Evolutionary conservation across 768 basidiomycete genomes (phyloP).

Genomic region (Psilocybe sp.): DNA sequence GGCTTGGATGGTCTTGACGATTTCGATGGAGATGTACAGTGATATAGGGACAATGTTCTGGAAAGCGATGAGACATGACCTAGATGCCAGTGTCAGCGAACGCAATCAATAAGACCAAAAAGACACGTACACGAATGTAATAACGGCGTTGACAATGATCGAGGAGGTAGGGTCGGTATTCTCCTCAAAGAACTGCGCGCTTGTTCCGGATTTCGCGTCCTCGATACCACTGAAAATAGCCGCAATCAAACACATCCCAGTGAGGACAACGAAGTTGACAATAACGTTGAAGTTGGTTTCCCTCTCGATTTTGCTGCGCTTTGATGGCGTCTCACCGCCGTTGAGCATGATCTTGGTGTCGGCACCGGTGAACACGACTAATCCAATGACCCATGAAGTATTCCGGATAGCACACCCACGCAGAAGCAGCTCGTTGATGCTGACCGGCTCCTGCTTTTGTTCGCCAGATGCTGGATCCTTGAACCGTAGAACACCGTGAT

Average conservation of each 20-base stretch:
- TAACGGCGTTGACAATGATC: slow-evolving; percentile 66
- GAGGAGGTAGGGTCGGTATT: slow-evolving; percentile 62
- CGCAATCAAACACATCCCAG: slow-evolving; percentile 71
- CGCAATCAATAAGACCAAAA: neutral
- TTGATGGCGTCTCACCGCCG: slow-evolving; percentile 92
- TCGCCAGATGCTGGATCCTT: slow-evolving; percentile 50
- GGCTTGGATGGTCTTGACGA: slow-evolving; percentile 97
- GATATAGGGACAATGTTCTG: slow-evolving; percentile 97
- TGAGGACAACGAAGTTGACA: slow-evolving; percentile 83
- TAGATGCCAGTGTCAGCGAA: slow-evolving; percentile 26
- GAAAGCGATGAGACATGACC: slow-evolving; percentile 92
- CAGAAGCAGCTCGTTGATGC: slow-evolving; percentile 90
- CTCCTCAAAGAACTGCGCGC: slow-evolving; percentile 68
- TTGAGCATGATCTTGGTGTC: slow-evolving; percentile 94
- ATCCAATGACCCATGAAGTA: slow-evolving; percentile 87
- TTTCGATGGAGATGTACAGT: slow-evolving; percentile 95
- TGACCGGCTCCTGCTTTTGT: slow-evolving; percentile 63
- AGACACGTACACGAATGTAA: slow-evolving; percentile 84
- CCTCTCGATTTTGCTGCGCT: slow-evolving; percentile 94
- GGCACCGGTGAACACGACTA: slow-evolving; percentile 91
- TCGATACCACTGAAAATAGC: slow-evolving; percentile 76
- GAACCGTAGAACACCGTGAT: slow-evolving; percentile 83
- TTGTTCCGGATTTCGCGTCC: slow-evolving; percentile 58
- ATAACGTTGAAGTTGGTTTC: slow-evolving; percentile 98
- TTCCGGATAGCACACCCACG: slow-evolving; percentile 90